A percentile compares a stretch with the other conserved stretches of the same genome.
phyloP scores from a whole-genome alignment of 495 filamentous ascomycete species.

The Ascodesmis nigricans region DNA sequence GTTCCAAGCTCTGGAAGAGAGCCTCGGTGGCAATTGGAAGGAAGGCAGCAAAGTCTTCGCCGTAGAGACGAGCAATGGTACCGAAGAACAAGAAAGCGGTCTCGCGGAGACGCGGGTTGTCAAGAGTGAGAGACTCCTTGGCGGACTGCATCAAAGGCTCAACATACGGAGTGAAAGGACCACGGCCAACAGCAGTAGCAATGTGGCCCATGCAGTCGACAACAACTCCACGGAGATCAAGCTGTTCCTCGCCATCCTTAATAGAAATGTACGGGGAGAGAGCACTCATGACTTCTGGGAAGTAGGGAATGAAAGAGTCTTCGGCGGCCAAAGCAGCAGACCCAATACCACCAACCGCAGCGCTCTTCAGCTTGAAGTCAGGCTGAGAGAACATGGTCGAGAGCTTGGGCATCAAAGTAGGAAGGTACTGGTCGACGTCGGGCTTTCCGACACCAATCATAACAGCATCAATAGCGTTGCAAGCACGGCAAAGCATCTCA shows the following conservation, averaged over 20 bases:
- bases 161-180: slow-evolving; percentile 76
- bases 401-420: slow-evolving; percentile 60
- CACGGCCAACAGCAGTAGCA: slow-evolving; percentile 63
- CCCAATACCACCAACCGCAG: slow-evolving; percentile 72
- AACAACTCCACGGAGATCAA: slow-evolving; percentile 70
- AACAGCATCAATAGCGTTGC: slow-evolving; percentile 76
- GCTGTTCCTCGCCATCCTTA: slow-evolving; percentile 74
- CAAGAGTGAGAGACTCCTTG: slow-evolving; percentile 76
- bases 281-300: slow-evolving; percentile 65
- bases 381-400: slow-evolving; percentile 57
- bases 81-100: slow-evolving; percentile 95
- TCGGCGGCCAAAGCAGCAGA: slow-evolving; percentile 68
- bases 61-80: slow-evolving; percentile 80
- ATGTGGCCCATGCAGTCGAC: slow-evolving; percentile 85
- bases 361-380: slow-evolving; percentile 72
- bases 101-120: slow-evolving; percentile 72
- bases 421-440: slow-evolving; percentile 58
- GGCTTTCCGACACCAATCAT: slow-evolving; percentile 74
- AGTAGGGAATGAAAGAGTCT: slow-evolving; percentile 70
- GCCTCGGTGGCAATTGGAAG: slow-evolving; percentile 67
- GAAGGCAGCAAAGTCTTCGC: slow-evolving; percentile 71
- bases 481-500: slow-evolving; percentile 69
- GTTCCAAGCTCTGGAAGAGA: slow-evolving; percentile 63
- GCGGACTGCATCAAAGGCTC: slow-evolving; percentile 70
- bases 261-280: slow-evolving; percentile 61